Evolutionary conservation across 2,329 filamentous ascomycete species (phyloP).

Genomic region (Fusarium chlamydosporum): DNA sequence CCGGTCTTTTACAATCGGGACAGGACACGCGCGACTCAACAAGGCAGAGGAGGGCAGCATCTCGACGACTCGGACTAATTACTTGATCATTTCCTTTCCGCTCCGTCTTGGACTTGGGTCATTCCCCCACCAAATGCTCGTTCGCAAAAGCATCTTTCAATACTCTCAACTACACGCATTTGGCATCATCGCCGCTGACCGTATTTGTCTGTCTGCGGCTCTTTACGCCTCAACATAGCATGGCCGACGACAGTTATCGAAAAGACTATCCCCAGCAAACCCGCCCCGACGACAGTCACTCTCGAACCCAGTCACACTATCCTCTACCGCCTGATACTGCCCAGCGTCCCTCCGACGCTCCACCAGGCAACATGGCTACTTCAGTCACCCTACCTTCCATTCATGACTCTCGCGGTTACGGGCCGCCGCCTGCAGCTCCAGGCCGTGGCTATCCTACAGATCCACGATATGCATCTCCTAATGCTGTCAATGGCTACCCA

Average conservation of each 20-base stretch:
- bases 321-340: conserved; percentile 59
- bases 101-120: conserved; percentile 16
- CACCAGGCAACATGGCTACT: conserved; percentile 59
- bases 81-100: conserved; percentile 17
- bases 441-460: conserved; percentile 55
- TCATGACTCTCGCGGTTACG: conserved; percentile 61
- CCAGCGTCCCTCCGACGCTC: conserved; percentile 52
- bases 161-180: conserved; percentile 22
- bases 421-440: conserved; percentile 52
- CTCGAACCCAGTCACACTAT: conserved; percentile 59
- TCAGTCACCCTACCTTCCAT: conserved; percentile 66
- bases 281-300: conserved; percentile 59
- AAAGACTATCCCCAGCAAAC: conserved; percentile 56
- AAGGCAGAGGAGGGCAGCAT: conserved; percentile 13
- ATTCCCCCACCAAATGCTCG: conserved; percentile 42
- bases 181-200: conserved; percentile 39
- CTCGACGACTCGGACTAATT: conserved; percentile 29
- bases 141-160: conserved; percentile 32
- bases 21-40: conserved; percentile 17
- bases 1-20: conserved; percentile 26
- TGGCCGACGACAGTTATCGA: conserved; percentile 59
- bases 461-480: conserved; percentile 61
- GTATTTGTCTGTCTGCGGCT: conserved; percentile 49
- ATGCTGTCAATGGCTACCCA: conserved; percentile 63
- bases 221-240: conserved; percentile 53